phyloP scores from a whole-genome alignment of 768 basidiomycete genomes.

The Boletus reticulatus region DNA sequence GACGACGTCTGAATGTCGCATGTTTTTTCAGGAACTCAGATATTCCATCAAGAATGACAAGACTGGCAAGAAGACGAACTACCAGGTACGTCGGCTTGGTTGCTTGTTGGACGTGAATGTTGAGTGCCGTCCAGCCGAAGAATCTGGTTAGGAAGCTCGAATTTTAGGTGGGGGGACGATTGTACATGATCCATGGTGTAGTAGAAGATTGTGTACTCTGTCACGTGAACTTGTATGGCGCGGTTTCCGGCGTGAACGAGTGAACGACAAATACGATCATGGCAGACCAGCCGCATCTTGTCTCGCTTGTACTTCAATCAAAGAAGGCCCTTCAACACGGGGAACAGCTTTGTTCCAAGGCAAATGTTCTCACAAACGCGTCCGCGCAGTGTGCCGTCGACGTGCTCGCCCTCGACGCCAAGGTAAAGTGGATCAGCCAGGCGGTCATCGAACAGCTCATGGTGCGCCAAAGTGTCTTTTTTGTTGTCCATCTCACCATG shows the following conservation, averaged over 20 bases:
- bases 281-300: conserved; percentile 57
- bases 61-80: conserved; percentile 40
- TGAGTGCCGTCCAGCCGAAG: conserved; percentile 27
- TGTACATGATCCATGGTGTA: not conserved
- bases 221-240: conserved; percentile 1
- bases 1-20: not conserved
- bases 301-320: conserved; percentile 75
- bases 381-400: conserved; percentile 69
- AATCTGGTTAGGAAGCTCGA: conserved; percentile 35
- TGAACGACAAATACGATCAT: too few species aligned
- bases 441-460: conserved; percentile 76
- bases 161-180: too few species aligned
- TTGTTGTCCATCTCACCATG: not conserved
- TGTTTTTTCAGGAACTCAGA: conserved; percentile 24
- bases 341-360: conserved; percentile 68
- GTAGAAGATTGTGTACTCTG: conserved; percentile 8
- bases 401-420: conserved; percentile 75
- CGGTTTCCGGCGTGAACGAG: not conserved
- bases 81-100: conserved; percentile 27
- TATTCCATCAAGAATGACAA: conserved; percentile 43
- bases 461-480: conserved; percentile 35
- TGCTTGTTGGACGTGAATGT: too few species aligned
- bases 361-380: conserved; percentile 58
- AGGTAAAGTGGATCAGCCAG: conserved; percentile 73
- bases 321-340: conserved; percentile 82